A percentile compares a stretch with the other conserved stretches of the same genome.
Evolutionary conservation across 1,284 basidiomycete species (phyloP).

Genomic region (Pterula multifida): DNA sequence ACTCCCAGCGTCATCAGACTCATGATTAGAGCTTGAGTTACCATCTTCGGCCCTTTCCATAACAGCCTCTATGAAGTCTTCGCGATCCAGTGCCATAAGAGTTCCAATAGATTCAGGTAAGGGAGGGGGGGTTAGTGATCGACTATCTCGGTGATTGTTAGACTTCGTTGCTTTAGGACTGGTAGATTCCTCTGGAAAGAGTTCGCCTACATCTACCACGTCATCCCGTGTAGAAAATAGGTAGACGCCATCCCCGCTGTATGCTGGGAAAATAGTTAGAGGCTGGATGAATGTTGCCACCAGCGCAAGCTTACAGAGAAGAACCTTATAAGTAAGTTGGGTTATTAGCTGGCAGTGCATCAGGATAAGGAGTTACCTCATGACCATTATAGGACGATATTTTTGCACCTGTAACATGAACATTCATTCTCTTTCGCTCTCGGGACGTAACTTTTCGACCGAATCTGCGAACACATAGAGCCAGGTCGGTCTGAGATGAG

Average conservation of each 20-base stretch:
- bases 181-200: neutral
- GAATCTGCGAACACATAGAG: conserved; percentile 80
- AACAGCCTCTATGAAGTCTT: conserved; percentile 15
- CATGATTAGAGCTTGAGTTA: neutral
- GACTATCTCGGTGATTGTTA: neutral
- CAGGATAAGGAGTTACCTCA: conserved; percentile 41
- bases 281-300: neutral
- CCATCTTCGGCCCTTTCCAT: conserved; percentile 16
- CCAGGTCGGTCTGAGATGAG: conserved; percentile 31
- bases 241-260: conserved; percentile 68
- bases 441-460: conserved; percentile 37
- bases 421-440: conserved; percentile 22
- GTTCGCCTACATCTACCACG: conserved; percentile 16
- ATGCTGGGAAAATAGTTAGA: conserved; percentile 33
- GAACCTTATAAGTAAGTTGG: conserved; percentile 23
- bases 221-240: conserved; percentile 73
- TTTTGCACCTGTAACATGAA: conserved; percentile 72
- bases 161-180: neutral
- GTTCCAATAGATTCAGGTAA: conserved; percentile 7
- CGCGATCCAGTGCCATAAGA: conserved; percentile 10
- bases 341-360: neutral
- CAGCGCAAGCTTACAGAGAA: conserved; percentile 33
- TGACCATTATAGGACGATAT: conserved; percentile 70
- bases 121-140: neutral
- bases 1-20: conserved; percentile 12